Percentiles rank a stretch among this genome's conserved stretches.
Conservation (phyloP, 495 filamentous ascomycete genomes). For the Aspergillus affinis region DNA sequence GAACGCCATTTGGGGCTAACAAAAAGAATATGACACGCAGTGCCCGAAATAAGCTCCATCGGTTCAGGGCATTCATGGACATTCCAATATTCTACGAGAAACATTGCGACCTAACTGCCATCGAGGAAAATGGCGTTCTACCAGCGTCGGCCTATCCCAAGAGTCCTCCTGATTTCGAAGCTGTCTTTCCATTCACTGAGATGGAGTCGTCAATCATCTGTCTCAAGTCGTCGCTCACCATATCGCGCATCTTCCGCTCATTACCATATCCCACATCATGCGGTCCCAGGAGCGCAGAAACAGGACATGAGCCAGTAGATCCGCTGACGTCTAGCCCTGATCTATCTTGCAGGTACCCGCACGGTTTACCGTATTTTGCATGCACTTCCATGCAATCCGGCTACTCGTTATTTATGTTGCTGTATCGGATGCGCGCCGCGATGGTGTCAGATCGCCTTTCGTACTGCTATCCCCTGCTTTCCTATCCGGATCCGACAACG, state of each 20-base stretch:
- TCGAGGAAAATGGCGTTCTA: neutral
- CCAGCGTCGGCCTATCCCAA: neutral
- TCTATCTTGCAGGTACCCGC: neutral
- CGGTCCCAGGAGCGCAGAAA: neutral
- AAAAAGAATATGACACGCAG: neutral
- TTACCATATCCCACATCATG: neutral
- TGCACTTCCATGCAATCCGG: constrained; percentile 11
- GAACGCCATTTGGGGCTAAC: neutral
- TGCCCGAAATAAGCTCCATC: constrained; percentile 17
- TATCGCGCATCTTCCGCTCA: constrained; percentile 3
- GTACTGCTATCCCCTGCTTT: constrained; percentile 3
- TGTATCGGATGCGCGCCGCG: constrained; percentile 8
- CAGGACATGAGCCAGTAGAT: neutral
- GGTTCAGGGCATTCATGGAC: constrained; percentile 16
- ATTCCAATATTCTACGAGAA: constrained; percentile 17
- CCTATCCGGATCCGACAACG: constrained; percentile 4
- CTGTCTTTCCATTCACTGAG: constrained; percentile 10
- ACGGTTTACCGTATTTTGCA: constrained; percentile 8
- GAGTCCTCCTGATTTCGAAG: neutral
- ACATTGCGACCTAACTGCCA: constrained; percentile 16
- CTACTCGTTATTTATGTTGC: constrained; percentile 6
- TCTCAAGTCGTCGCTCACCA: constrained; percentile 8
- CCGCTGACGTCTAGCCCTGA: neutral
- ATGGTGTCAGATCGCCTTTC: constrained; percentile 8
- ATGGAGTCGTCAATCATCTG: constrained; percentile 7